A percentile compares a stretch with the other conserved stretches of the same genome.
phyloP scores from a whole-genome alignment of 495 filamentous ascomycete species.

The Friedmanniomyces simplex region DNA sequence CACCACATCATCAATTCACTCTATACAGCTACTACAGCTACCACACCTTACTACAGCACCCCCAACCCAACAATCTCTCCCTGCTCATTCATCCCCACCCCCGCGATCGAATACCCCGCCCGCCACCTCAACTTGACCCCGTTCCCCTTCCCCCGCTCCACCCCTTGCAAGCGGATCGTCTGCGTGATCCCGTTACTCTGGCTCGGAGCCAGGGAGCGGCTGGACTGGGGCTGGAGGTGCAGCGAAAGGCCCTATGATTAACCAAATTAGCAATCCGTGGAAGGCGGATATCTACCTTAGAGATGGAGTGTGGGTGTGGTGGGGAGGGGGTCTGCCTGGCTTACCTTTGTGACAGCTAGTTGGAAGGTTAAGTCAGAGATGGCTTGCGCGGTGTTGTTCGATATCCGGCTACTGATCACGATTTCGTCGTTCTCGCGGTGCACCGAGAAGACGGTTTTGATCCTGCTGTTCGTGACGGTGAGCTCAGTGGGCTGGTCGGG shows the following conservation, averaged over 20 bases:
- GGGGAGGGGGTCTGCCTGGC: conserved; percentile 10
- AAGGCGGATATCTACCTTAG: too few relatives aligned
- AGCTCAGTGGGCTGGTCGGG: conserved; percentile 58
- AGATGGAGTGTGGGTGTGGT: neutral
- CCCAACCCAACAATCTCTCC: conserved; percentile 82
- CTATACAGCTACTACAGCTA: too few relatives aligned
- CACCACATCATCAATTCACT: too few relatives aligned
- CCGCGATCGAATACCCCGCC: conserved; percentile 63
- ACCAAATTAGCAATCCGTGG: neutral
- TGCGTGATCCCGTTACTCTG: conserved; percentile 75
- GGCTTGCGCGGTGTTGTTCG: conserved; percentile 59
- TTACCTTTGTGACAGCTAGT: conserved; percentile 88
- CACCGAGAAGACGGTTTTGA: conserved; percentile 44
- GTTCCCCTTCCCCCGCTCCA: conserved; percentile 58
- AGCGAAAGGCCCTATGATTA: conserved; percentile 59
- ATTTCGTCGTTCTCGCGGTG: conserved; percentile 40
- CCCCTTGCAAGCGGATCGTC: conserved; percentile 64
- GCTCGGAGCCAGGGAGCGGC: conserved; percentile 59
- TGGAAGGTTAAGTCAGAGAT: conserved; percentile 81
- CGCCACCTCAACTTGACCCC: conserved; percentile 82
- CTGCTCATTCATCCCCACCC: conserved; percentile 59
- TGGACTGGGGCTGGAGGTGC: conserved; percentile 71
- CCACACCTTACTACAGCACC: conserved; percentile 47
- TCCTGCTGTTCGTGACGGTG: conserved; percentile 45
- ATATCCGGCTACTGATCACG: conserved; percentile 55